Percentiles rank a stretch among this genome's conserved stretches.
Conservation (phyloP, 768 basidiomycete genomes). For the Boletus edulis region DNA sequence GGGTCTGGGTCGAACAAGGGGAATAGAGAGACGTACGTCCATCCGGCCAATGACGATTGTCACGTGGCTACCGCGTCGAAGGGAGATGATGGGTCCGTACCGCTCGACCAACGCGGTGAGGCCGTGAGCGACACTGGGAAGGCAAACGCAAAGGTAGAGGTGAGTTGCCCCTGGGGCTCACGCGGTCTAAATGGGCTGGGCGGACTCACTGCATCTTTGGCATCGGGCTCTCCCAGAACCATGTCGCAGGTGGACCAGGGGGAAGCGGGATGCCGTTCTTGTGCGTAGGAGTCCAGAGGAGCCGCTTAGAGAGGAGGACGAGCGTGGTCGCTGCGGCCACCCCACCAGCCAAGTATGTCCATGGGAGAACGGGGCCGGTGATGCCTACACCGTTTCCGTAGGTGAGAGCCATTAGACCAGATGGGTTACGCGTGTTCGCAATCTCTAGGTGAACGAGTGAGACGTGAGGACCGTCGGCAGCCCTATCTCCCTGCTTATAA, state of each 20-base stretch:
- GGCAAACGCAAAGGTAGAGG: neutral
- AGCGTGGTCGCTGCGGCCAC: neutral
- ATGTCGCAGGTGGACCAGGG: constrained; percentile 1
- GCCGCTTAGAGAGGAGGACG: neutral
- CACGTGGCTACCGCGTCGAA: constrained; percentile 42
- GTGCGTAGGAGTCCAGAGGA: neutral
- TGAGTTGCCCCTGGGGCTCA: neutral
- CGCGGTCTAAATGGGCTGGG: no score
- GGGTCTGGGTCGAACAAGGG: neutral
- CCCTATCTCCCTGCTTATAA: no score
- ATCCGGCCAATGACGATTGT: constrained; percentile 16
- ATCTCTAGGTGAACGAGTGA: no score
- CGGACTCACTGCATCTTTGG: neutral
- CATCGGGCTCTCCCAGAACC: constrained; percentile 1
- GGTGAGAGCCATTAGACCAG: no score
- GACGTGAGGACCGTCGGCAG: no score
- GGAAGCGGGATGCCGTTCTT: neutral
- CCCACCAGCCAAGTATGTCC: neutral
- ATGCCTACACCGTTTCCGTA: neutral
- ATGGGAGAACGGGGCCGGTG: neutral
- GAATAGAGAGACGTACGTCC: constrained; percentile 8
- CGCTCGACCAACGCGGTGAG: constrained; percentile 52
- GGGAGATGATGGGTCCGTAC: constrained; percentile 55
- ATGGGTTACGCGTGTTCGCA: no score
- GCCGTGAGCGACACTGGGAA: neutral